Percentiles rank a stretch among this genome's conserved stretches.
Conservation (phyloP, 495 filamentous ascomycete species). For the Daldinia caldariorum region DNA sequence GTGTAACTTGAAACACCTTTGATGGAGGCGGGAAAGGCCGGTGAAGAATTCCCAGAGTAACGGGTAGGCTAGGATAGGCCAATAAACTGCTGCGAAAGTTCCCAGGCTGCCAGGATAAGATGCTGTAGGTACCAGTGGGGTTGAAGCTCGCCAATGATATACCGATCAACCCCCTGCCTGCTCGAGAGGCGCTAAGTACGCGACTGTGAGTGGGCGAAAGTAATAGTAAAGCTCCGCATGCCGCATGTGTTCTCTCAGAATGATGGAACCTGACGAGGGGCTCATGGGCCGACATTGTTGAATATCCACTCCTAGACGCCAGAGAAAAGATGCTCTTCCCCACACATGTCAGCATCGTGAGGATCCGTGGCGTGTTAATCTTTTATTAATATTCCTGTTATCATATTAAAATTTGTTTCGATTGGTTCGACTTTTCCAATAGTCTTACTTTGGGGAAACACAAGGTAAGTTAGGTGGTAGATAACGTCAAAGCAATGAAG, state of each 20-base stretch:
- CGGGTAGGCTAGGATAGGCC: background rate
- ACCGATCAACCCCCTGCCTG: constrained; percentile 10
- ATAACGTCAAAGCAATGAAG: background rate
- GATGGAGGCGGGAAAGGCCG: constrained; percentile 1
- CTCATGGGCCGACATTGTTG: background rate
- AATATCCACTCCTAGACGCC: background rate
- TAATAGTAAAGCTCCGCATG: background rate
- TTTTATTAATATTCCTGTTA: background rate
- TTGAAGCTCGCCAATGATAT: constrained; percentile 5
- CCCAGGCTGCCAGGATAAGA: background rate
- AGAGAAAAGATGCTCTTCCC: background rate
- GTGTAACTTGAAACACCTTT: background rate
- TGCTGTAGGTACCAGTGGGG: background rate
- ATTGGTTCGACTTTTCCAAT: background rate
- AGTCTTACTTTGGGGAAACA: background rate
- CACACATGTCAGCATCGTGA: background rate
- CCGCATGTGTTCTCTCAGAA: background rate
- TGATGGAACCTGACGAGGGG: constrained; percentile 1
- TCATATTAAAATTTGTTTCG: background rate
- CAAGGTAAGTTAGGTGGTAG: background rate
- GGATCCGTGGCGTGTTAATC: background rate
- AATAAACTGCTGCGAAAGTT: background rate
- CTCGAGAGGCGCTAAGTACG: constrained; percentile 21
- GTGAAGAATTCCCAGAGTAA: constrained; percentile 10
- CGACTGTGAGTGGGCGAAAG: constrained; percentile 20